A percentile compares a stretch with the other conserved stretches of the same genome.
phyloP scores from a whole-genome alignment of 306 rosid species.

The Potentilla sterilis region DNA sequence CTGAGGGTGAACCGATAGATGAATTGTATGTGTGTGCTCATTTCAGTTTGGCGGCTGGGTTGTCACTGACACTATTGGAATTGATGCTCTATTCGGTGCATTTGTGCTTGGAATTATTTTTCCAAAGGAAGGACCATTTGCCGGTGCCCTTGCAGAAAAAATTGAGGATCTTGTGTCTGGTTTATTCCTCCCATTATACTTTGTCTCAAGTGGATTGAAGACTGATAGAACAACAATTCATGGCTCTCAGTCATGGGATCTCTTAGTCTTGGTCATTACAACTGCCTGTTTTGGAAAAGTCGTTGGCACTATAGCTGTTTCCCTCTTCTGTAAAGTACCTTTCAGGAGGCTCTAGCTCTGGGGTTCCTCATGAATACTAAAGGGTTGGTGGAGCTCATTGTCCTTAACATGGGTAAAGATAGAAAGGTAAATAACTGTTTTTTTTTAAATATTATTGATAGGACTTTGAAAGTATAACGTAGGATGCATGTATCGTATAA shows the following conservation, averaged over 20 bases:
- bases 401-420: slow-evolving; percentile 90
- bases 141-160: slow-evolving; percentile 74
- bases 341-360: slow-evolving; percentile 57
- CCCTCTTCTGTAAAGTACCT: slow-evolving; percentile 57
- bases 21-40: slow-evolving; percentile 68
- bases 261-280: slow-evolving; percentile 55
- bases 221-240: slow-evolving; percentile 67
- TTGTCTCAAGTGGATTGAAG: slow-evolving; percentile 90
- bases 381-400: slow-evolving; percentile 89
- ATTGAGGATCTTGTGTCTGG: slow-evolving; percentile 91
- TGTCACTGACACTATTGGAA: slow-evolving; percentile 76
- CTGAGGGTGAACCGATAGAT: slow-evolving; percentile 70
- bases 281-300: slow-evolving; percentile 85
- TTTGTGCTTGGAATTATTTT: slow-evolving; percentile 76
- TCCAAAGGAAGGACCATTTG: slow-evolving; percentile 80
- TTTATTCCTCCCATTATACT: slow-evolving; percentile 76
- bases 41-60: slow-evolving; percentile 78
- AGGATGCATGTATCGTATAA: background rate
- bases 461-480: background rate
- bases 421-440: slow-evolving; percentile 48
- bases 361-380: slow-evolving; percentile 91
- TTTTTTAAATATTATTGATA: background rate
- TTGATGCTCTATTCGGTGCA: slow-evolving; percentile 86
- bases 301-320: slow-evolving; percentile 56
- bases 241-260: slow-evolving; percentile 89